Percentiles rank a stretch among this genome's conserved stretches.
Evolutionary conservation across 768 basidiomycete genomes (phyloP).

Genomic region (Naganishia vaughanmartiniae): DNA sequence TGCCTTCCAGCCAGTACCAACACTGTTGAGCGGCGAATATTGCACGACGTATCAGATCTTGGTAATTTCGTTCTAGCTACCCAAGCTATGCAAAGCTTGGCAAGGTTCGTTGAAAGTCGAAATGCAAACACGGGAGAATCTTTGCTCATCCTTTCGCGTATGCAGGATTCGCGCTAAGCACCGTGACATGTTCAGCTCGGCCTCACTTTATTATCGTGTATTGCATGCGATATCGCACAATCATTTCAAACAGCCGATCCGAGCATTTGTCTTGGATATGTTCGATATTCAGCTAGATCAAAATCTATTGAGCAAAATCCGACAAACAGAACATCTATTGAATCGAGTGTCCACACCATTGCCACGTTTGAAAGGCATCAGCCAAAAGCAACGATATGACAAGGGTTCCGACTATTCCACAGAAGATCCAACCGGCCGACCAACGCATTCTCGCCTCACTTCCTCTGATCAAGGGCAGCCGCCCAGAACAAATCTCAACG

Average conservation of each 20-base stretch:
- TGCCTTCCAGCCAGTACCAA: slow-evolving; percentile 14
- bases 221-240: slow-evolving; percentile 83
- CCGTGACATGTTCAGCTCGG: slow-evolving; percentile 72
- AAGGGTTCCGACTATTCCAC: neutral
- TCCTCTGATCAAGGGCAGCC: neutral
- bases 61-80: slow-evolving; percentile 95
- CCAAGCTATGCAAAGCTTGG: slow-evolving; percentile 83
- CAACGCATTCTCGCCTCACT: neutral
- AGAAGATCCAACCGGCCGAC: neutral
- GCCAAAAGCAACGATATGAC: neutral
- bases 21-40: slow-evolving; percentile 61
- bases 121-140: neutral
- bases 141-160: neutral
- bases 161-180: slow-evolving; percentile 53
- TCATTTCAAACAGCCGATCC: slow-evolving; percentile 85
- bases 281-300: slow-evolving; percentile 78
- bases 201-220: slow-evolving; percentile 75
- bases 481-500: neutral
- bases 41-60: slow-evolving; percentile 86
- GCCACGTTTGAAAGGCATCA: neutral
- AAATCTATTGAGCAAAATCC: slow-evolving; percentile 55
- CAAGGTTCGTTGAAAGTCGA: slow-evolving; percentile 60
- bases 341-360: neutral
- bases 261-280: slow-evolving; percentile 86
- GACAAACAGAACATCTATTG: slow-evolving; percentile 8